Percentiles rank a stretch among this genome's conserved stretches.
Evolutionary conservation across 2,329 filamentous ascomycete species (phyloP).

Genomic region (Arachnomyces sp.): DNA sequence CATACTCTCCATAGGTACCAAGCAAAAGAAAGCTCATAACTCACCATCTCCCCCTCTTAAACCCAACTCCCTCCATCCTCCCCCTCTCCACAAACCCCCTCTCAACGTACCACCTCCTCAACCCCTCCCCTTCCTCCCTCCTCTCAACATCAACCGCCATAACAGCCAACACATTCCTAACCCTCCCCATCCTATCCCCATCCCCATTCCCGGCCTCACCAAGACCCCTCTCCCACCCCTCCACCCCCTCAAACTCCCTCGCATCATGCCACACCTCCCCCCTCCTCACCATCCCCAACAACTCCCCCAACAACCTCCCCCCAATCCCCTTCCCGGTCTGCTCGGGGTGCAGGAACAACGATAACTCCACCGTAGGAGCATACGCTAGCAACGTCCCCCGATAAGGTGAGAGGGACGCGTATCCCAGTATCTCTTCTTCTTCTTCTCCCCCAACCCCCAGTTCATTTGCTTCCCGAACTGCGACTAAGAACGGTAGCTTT

Average conservation of each 20-base stretch:
- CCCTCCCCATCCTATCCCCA: slow-evolving; percentile 6
- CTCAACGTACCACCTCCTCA: slow-evolving; percentile 31
- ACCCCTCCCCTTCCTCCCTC: slow-evolving; percentile 22
- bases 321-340: slow-evolving; percentile 26
- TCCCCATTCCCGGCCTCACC: slow-evolving; percentile 16
- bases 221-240: slow-evolving; percentile 7
- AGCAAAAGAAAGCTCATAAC: slow-evolving; percentile 10
- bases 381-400: slow-evolving; percentile 29
- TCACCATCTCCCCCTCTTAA: slow-evolving; percentile 31
- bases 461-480: slow-evolving; percentile 22
- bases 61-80: slow-evolving; percentile 29
- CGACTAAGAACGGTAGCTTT: slow-evolving; percentile 31
- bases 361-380: slow-evolving; percentile 33
- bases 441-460: slow-evolving; percentile 4
- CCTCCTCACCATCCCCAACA: slow-evolving; percentile 21
- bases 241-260: slow-evolving; percentile 13
- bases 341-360: slow-evolving; percentile 31
- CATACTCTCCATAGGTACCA: background rate
- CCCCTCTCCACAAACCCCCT: slow-evolving; percentile 33
- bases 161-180: slow-evolving; percentile 28
- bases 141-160: slow-evolving; percentile 32
- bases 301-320: slow-evolving; percentile 20
- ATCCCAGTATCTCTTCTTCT: slow-evolving; percentile 23
- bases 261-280: slow-evolving; percentile 17
- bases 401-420: slow-evolving; percentile 28